phyloP scores from a whole-genome alignment of 2,329 filamentous ascomycete genomes.

The Trichoderma sp. region DNA sequence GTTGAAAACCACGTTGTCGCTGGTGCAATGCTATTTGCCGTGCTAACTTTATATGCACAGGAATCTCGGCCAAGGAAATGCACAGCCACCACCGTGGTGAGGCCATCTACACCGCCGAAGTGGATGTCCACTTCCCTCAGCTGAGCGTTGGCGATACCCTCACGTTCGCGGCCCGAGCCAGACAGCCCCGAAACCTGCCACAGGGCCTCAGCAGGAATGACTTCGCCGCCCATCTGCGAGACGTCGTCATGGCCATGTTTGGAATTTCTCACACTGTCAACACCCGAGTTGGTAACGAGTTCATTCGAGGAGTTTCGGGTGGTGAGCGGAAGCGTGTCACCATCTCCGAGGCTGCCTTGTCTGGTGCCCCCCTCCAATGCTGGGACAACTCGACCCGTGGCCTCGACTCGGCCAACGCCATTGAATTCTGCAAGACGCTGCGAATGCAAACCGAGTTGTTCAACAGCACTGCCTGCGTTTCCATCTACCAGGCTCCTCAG shows the following conservation, averaged over 20 bases:
- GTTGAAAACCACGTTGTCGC: neutral
- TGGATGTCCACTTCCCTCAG: constrained; percentile 77
- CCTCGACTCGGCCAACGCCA: constrained; percentile 70
- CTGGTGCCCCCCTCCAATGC: constrained; percentile 58
- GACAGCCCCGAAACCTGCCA: constrained; percentile 61
- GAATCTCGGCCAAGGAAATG: constrained; percentile 70
- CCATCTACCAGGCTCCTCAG: constrained; percentile 70
- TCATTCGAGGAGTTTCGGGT: constrained; percentile 69
- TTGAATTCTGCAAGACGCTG: constrained; percentile 71
- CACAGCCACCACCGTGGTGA: constrained; percentile 75
- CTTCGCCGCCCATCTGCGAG: constrained; percentile 62
- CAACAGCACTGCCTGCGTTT: constrained; percentile 62
- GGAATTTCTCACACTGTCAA: constrained; percentile 71
- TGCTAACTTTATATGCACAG: constrained; percentile 31
- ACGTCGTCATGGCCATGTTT: constrained; percentile 73
- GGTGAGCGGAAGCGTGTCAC: constrained; percentile 69
- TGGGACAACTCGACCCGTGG: constrained; percentile 73
- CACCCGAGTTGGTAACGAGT: constrained; percentile 72
- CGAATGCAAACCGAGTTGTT: constrained; percentile 66
- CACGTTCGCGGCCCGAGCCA: constrained; percentile 69
- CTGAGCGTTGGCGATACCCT: constrained; percentile 76
- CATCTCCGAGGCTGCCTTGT: constrained; percentile 59
- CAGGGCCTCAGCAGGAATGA: constrained; percentile 51
- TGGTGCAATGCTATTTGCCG: neutral
- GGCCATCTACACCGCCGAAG: constrained; percentile 82